Evolutionary conservation across 441 rosid genomes (phyloP).

Genomic region (Hura crepitans): DNA sequence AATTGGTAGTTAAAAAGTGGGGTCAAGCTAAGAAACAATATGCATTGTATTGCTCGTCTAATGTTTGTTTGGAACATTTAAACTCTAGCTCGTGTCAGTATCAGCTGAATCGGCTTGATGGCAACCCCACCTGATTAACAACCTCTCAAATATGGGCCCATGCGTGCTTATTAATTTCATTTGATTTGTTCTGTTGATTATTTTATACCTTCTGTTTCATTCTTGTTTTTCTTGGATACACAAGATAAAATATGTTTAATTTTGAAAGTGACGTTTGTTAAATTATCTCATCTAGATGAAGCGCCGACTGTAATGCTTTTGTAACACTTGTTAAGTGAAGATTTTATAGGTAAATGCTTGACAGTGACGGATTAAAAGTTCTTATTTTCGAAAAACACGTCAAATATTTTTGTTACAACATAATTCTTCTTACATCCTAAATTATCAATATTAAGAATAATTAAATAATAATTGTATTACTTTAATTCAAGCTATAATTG

Average conservation of each 20-base stretch:
- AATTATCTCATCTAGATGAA: not conserved
- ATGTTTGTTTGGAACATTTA: slow-evolving; percentile 15
- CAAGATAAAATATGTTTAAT: not conserved
- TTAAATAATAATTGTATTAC: too few relatives aligned
- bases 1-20: slow-evolving; percentile 6
- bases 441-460: too few relatives aligned
- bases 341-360: not conserved
- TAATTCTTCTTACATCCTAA: too few relatives aligned
- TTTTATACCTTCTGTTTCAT: slow-evolving; percentile 18
- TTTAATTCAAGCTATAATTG: too few relatives aligned
- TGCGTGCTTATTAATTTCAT: too few relatives aligned
- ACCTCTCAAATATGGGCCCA: too few relatives aligned
- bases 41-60: not conserved
- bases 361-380: too few relatives aligned
- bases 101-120: slow-evolving; percentile 37
- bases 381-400: not conserved
- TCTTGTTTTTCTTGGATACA: not conserved
- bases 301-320: too few relatives aligned
- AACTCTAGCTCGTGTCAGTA: slow-evolving; percentile 16
- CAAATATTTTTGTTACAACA: too few relatives aligned
- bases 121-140: slow-evolving; percentile 23
- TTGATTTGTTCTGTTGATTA: too few relatives aligned
- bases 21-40: not conserved
- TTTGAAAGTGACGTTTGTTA: slow-evolving; percentile 24
- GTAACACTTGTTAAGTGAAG: not conserved